These are phyloP conservation scores for Penicillium sp. DNA, from an alignment of 2,329 filamentous ascomycete genomes.

Conservation along the genomic window DNA sequence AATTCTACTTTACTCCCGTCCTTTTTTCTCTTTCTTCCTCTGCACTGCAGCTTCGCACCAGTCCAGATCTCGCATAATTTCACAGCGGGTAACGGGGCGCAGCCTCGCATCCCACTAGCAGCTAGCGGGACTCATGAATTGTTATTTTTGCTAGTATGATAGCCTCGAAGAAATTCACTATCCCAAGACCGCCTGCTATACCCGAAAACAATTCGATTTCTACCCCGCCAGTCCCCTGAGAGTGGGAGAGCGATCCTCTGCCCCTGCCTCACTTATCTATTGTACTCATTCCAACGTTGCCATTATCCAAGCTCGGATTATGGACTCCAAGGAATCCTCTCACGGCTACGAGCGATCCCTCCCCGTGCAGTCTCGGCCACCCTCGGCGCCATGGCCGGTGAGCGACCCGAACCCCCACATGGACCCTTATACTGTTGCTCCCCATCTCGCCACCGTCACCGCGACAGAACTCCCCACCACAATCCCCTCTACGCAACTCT, in stretches of 20 bases:
- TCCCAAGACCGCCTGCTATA: neutral
- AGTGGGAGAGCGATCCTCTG: neutral
- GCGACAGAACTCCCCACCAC: slow-evolving; percentile 1
- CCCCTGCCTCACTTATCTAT: neutral
- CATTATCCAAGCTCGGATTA: slow-evolving; percentile 10
- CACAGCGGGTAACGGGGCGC: slow-evolving; percentile 3
- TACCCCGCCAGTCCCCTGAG: slow-evolving; percentile 14
- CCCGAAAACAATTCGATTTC: neutral
- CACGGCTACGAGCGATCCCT: slow-evolving; percentile 28
- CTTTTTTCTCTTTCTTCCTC: neutral
- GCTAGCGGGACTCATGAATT: slow-evolving; percentile 20
- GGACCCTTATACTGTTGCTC: slow-evolving; percentile 10
- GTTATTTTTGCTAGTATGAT: slow-evolving; percentile 11
- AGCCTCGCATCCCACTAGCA: slow-evolving; percentile 16
- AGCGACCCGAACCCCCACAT: slow-evolving; percentile 17
- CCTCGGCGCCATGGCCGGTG: slow-evolving; percentile 17
- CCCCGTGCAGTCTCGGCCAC: slow-evolving; percentile 28
- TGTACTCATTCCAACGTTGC: neutral
- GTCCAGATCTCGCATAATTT: neutral
- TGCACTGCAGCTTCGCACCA: neutral
- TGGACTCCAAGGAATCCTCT: slow-evolving; percentile 34
- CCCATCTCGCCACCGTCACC: slow-evolving; percentile 2
- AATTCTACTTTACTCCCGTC: neutral
- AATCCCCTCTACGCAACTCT: neutral
- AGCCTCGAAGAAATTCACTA: slow-evolving; percentile 16